phyloP scores from a whole-genome alignment of 305 asterid genomes.

The Solanum hybrid region DNA sequence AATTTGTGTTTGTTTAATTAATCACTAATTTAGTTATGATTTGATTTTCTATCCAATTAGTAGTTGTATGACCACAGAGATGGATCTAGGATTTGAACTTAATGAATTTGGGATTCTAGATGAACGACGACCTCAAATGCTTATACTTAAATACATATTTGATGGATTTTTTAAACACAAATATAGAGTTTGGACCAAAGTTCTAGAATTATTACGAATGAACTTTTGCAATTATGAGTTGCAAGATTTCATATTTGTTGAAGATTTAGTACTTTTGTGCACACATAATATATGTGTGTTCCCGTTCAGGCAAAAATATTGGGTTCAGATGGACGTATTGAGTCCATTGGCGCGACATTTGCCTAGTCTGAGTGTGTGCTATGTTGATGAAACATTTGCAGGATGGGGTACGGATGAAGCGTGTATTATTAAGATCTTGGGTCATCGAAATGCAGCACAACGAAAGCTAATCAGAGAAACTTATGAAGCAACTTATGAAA shows the following conservation, averaged over 20 bases:
- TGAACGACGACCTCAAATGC: neutral
- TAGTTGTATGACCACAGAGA: neutral
- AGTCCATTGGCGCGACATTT: neutral
- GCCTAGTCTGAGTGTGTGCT: neutral
- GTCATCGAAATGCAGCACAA: conserved; percentile 69
- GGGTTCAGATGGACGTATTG: neutral
- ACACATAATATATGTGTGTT: neutral
- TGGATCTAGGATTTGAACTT: neutral
- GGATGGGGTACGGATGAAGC: conserved; percentile 80
- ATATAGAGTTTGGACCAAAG: neutral
- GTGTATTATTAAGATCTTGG: conserved; percentile 46
- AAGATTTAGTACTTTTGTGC: neutral
- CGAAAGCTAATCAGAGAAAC: conserved; percentile 53
- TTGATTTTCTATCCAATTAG: neutral
- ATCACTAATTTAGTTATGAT: neutral
- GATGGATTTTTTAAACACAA: neutral
- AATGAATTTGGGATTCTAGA: neutral
- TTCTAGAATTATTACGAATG: neutral
- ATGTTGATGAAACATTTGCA: conserved; percentile 12
- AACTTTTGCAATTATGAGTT: neutral
- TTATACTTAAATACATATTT: neutral
- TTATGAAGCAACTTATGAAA: conserved; percentile 50
- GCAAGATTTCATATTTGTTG: neutral
- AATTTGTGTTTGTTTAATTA: neutral
- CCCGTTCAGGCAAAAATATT: neutral